A percentile compares a stretch with the other conserved stretches of the same genome.
phyloP scores from a whole-genome alignment of 371 early-diverging fungal genomes.

The Rhizopus delemar region DNA sequence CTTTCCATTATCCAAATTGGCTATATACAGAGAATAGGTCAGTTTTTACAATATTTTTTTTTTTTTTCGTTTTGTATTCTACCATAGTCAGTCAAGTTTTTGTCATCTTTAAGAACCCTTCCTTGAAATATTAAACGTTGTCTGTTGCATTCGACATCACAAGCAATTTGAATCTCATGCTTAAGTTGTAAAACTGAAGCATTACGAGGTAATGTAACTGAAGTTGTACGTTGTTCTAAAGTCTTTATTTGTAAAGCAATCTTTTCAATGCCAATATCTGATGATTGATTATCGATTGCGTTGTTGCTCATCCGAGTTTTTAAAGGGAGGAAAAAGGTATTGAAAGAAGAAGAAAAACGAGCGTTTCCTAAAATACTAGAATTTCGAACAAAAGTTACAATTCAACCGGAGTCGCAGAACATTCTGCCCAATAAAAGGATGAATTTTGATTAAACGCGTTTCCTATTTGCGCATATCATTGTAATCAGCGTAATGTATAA shows the following conservation, averaged over 20 bases:
- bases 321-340: no score
- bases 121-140: conserved; percentile 67
- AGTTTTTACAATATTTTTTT: background rate
- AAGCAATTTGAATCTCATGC: conserved; percentile 50
- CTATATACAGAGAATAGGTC: conserved; percentile 13
- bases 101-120: conserved; percentile 59
- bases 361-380: no score
- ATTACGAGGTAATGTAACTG: conserved; percentile 51
- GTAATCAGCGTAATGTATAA: no score
- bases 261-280: conserved; percentile 3
- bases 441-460: no score
- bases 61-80: conserved; percentile 1
- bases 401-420: no score
- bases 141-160: conserved; percentile 55
- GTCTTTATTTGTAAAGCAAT: conserved; percentile 59
- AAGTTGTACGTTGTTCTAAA: conserved; percentile 55
- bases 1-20: conserved; percentile 60
- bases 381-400: no score
- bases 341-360: no score
- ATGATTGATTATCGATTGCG: background rate
- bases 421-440: no score
- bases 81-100: conserved; percentile 59
- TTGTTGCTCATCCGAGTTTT: background rate
- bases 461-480: no score
- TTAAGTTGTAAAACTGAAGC: conserved; percentile 61